A percentile compares a stretch with the other conserved stretches of the same genome.
Evolutionary conservation across 257 asterid species (phyloP).

Genomic region (Nicotiana tomentosiformis): DNA sequence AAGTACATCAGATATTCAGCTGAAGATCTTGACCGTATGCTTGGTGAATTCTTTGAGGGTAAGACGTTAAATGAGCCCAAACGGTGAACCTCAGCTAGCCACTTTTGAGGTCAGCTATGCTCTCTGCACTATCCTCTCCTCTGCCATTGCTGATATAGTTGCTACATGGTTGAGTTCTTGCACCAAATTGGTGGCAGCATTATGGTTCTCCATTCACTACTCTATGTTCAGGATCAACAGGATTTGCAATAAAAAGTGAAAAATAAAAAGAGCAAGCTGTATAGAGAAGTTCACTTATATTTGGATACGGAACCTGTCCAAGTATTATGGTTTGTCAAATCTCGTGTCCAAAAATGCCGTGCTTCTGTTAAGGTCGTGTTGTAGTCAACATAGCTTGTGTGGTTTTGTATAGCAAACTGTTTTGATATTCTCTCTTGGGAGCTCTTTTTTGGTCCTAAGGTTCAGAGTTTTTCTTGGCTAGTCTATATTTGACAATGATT

Average conservation of each 20-base stretch:
- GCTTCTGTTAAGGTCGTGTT: not conserved
- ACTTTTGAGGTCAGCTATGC: not conserved
- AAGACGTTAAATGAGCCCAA: slow-evolving; percentile 75
- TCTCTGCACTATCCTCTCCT: not conserved
- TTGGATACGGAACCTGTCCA: not conserved
- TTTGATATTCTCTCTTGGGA: not conserved
- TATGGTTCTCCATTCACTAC: not conserved
- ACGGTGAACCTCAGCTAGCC: slow-evolving; percentile 38
- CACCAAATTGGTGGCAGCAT: not conserved
- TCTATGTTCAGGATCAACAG: not conserved
- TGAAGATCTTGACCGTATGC: slow-evolving; percentile 99
- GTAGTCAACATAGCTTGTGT: too few relatives aligned
- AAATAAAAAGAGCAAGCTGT: not conserved
- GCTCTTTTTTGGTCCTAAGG: not conserved
- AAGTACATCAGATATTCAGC: slow-evolving; percentile 90
- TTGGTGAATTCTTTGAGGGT: slow-evolving; percentile 96
- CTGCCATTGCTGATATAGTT: not conserved
- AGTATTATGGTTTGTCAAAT: not conserved
- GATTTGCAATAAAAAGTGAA: not conserved
- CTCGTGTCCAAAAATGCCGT: not conserved
- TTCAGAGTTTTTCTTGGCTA: not conserved
- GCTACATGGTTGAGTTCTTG: not conserved
- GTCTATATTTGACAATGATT: not conserved
- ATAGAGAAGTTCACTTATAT: not conserved
- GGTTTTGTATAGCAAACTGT: not conserved